Evolutionary conservation across 805 yeast species (phyloP).

Genomic region (Candida ovalis): DNA sequence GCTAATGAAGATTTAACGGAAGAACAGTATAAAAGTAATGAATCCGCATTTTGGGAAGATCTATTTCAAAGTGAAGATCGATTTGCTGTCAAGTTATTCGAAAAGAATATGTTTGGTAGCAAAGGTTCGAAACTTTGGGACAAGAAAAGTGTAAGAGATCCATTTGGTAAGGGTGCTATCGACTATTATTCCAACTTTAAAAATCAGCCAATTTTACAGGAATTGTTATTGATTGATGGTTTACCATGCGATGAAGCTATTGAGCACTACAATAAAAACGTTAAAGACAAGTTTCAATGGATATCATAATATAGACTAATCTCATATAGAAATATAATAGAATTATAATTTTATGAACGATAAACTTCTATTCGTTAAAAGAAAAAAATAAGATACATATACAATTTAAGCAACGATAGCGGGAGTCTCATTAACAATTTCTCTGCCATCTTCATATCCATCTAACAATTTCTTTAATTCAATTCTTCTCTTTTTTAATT

Average conservation of each 20-base stretch:
- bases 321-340: no score
- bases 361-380: no score
- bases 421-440: not conserved
- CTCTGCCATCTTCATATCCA: constrained; percentile 30
- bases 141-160: constrained; percentile 56
- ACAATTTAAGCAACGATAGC: not conserved
- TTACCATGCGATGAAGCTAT: constrained; percentile 27
- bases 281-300: constrained; percentile 22
- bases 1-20: constrained; percentile 7
- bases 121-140: constrained; percentile 34
- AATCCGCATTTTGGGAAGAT: constrained; percentile 24
- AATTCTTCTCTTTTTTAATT: constrained; percentile 55
- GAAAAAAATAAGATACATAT: not conserved
- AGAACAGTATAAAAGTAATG: not conserved
- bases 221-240: constrained; percentile 26
- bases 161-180: constrained; percentile 32
- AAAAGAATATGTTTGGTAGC: constrained; percentile 56
- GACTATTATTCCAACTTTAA: constrained; percentile 5
- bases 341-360: not conserved
- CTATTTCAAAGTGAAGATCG: constrained; percentile 45
- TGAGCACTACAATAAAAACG: constrained; percentile 17
- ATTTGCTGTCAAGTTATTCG: constrained; percentile 52
- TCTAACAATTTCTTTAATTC: constrained; percentile 53
- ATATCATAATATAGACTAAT: not conserved
- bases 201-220: constrained; percentile 13